These are phyloP conservation scores for Murraya koenigii DNA, from an alignment of 345 rosid species.

Conservation along the genomic window DNA sequence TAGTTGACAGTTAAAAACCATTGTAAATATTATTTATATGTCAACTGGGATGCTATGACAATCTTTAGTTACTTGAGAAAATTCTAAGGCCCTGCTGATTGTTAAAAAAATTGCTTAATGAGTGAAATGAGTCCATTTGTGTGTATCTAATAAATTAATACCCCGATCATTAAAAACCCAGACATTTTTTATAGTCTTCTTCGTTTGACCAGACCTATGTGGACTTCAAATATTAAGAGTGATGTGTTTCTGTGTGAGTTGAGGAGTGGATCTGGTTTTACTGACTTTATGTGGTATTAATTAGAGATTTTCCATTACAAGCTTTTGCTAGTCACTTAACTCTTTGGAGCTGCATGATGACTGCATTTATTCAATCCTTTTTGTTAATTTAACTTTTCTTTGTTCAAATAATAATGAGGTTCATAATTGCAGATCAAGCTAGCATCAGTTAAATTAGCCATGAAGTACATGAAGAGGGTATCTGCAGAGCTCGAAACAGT, in stretches of 20 bases:
- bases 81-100: not conserved
- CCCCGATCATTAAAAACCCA: not conserved
- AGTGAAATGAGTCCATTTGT: not conserved
- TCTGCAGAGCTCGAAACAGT: slow-evolving; percentile 79
- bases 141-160: not conserved
- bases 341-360: not conserved
- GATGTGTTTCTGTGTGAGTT: not conserved
- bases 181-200: not conserved
- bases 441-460: slow-evolving; percentile 89
- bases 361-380: not conserved
- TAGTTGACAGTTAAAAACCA: slow-evolving; percentile 4
- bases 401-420: not conserved
- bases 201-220: not conserved
- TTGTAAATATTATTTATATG: not conserved
- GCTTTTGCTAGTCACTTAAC: not conserved
- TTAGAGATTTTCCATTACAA: not conserved
- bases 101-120: not conserved
- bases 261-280: not conserved
- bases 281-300: too few species aligned
- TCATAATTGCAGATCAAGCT: slow-evolving; percentile 60
- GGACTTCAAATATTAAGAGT: not conserved
- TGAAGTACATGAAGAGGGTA: slow-evolving; percentile 95
- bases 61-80: not conserved
- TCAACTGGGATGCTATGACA: not conserved
- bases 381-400: not conserved